A percentile compares a stretch with the other conserved stretches of the same genome.
Evolutionary conservation across 2,329 filamentous ascomycete species (phyloP).

Genomic region (Aureobasidium sp.): DNA sequence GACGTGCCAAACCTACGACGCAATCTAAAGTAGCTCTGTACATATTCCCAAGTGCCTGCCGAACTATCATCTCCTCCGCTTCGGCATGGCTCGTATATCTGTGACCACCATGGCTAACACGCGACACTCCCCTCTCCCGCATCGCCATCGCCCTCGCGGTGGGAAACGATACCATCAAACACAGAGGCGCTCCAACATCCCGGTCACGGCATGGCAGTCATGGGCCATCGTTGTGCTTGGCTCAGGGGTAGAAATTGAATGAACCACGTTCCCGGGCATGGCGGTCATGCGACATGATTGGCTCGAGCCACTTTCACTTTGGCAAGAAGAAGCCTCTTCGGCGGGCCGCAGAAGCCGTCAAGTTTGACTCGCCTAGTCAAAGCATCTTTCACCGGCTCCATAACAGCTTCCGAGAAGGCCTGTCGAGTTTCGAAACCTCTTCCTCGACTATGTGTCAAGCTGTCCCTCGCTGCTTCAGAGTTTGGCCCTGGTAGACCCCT

Average conservation of each 20-base stretch:
- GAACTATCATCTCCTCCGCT: background rate
- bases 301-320: background rate
- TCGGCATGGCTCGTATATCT: slow-evolving; percentile 2
- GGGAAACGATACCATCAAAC: background rate
- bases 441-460: background rate
- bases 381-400: background rate
- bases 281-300: slow-evolving; percentile 1
- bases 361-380: background rate
- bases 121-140: background rate
- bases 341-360: slow-evolving; percentile 7
- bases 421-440: background rate
- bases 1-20: background rate
- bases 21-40: background rate
- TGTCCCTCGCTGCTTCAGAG: background rate
- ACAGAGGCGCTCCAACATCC: background rate
- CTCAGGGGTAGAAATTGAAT: slow-evolving; percentile 10
- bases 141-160: background rate
- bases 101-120: background rate
- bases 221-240: background rate
- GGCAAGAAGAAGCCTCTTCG: background rate
- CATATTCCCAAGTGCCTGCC: background rate
- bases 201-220: background rate
- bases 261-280: slow-evolving; percentile 11
- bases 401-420: slow-evolving; percentile 3
- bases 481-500: background rate